phyloP scores from a whole-genome alignment of 2,329 filamentous ascomycete species.

The Colletotrichum sp. region DNA sequence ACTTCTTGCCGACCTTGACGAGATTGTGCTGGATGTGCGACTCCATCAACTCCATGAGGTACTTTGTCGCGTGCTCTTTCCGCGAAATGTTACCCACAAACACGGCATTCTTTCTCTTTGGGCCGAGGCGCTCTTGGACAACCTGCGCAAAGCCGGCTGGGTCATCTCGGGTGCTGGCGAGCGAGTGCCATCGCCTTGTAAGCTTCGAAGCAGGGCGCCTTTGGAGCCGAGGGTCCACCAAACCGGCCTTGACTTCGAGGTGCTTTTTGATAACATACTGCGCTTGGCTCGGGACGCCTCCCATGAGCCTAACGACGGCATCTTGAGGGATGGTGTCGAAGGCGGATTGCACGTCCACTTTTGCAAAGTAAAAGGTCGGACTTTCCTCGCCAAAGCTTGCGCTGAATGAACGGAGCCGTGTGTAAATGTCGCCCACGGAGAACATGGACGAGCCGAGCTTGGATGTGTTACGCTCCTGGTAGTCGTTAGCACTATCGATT shows the following conservation, averaged over 20 bases:
- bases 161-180: conserved; percentile 50
- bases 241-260: conserved; percentile 67
- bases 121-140: conserved; percentile 43
- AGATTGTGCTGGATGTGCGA: conserved; percentile 87
- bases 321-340: conserved; percentile 95
- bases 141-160: conserved; percentile 48
- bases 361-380: conserved; percentile 78
- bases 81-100: conserved; percentile 75
- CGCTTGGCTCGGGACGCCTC: conserved; percentile 57
- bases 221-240: conserved; percentile 21
- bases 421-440: conserved; percentile 81
- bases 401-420: conserved; percentile 74
- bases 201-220: conserved; percentile 39
- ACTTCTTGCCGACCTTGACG: conserved; percentile 86
- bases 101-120: conserved; percentile 68
- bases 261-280: conserved; percentile 78
- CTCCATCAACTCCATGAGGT: conserved; percentile 71
- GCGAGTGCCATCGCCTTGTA: conserved; percentile 56
- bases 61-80: conserved; percentile 58
- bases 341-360: conserved; percentile 88
- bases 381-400: conserved; percentile 41
- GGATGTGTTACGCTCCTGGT: conserved; percentile 50
- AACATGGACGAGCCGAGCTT: conserved; percentile 81
- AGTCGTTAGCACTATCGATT: not conserved
- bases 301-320: conserved; percentile 71